Percentiles rank a stretch among this genome's conserved stretches.
phyloP scores from a whole-genome alignment of 129 eudicot species.

The Smallanthus sonchifolius region DNA sequence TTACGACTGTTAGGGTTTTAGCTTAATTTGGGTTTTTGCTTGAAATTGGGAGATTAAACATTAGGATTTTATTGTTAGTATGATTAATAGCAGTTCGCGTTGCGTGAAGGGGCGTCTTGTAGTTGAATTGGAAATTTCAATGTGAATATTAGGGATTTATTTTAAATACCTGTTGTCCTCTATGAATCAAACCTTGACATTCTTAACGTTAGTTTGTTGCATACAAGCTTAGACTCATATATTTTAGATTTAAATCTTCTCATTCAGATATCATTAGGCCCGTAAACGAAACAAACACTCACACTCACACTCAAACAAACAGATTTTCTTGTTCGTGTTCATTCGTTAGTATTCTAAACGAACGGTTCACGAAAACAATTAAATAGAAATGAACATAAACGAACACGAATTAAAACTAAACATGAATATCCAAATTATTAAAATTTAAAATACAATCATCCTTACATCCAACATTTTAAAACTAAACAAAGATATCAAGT shows the following conservation, averaged over 20 bases:
- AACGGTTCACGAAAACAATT: no score
- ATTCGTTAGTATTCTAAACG: no score
- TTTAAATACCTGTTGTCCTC: neutral
- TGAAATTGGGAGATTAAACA: neutral
- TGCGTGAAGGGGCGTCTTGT: neutral
- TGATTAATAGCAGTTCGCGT: neutral
- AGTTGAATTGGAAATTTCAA: neutral
- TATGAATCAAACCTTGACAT: neutral
- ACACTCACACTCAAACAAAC: no score
- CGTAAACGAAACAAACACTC: no score
- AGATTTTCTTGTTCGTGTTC: no score
- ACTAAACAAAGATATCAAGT: no score
- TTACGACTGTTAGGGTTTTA: constrained; percentile 1
- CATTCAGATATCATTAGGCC: neutral
- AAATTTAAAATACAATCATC: no score
- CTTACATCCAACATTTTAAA: no score
- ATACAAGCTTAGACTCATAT: neutral
- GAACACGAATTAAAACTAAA: no score
- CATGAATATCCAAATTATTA: no score
- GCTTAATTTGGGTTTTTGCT: neutral
- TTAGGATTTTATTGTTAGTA: neutral
- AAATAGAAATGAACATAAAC: no score
- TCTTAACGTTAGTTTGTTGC: neutral
- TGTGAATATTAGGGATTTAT: neutral
- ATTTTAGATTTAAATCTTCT: neutral